Percentiles rank a stretch among this genome's conserved stretches.
Evolutionary conservation across 2,329 filamentous ascomycete species (phyloP).

Genomic region (Epichloe sylvatica): DNA sequence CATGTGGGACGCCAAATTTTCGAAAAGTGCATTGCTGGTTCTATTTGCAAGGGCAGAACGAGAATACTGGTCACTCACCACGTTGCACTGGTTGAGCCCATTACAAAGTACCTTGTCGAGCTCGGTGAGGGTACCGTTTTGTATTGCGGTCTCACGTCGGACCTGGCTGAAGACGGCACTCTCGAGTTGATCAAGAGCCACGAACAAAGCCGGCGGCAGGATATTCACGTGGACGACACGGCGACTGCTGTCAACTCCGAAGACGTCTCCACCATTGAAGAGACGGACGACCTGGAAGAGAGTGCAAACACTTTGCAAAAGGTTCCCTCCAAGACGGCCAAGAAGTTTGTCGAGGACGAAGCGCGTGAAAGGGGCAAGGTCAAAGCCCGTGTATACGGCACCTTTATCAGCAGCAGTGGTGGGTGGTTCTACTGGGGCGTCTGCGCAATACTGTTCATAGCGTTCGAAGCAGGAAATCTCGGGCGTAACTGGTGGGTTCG

Average conservation of each 20-base stretch:
- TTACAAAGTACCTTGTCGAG: constrained; percentile 60
- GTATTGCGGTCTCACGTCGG: constrained; percentile 49
- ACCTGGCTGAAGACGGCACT: constrained; percentile 44
- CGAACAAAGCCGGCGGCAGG: constrained; percentile 30
- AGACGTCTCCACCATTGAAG: constrained; percentile 28
- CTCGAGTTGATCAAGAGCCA: constrained; percentile 44
- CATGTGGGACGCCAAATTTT: constrained; percentile 70
- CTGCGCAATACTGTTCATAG: constrained; percentile 39
- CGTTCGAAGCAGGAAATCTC: constrained; percentile 40
- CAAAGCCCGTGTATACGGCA: constrained; percentile 49
- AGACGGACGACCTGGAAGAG: constrained; percentile 26
- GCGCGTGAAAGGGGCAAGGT: constrained; percentile 56
- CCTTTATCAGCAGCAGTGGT: constrained; percentile 54
- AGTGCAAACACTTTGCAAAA: constrained; percentile 30
- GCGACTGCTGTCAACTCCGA: constrained; percentile 42
- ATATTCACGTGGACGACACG: constrained; percentile 35
- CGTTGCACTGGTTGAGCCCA: constrained; percentile 54
- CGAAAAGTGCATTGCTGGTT: constrained; percentile 59
- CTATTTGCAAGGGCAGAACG: constrained; percentile 55
- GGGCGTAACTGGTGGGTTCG: constrained; percentile 50
- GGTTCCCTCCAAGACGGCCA: constrained; percentile 37
- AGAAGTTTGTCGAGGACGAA: constrained; percentile 67
- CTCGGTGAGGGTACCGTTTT: constrained; percentile 54
- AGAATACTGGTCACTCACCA: constrained; percentile 72
- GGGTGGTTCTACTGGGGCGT: constrained; percentile 46